These are phyloP conservation scores for Aspergillus sp. DNA, from an alignment of 2,329 filamentous ascomycete species.

Conservation along the genomic window DNA sequence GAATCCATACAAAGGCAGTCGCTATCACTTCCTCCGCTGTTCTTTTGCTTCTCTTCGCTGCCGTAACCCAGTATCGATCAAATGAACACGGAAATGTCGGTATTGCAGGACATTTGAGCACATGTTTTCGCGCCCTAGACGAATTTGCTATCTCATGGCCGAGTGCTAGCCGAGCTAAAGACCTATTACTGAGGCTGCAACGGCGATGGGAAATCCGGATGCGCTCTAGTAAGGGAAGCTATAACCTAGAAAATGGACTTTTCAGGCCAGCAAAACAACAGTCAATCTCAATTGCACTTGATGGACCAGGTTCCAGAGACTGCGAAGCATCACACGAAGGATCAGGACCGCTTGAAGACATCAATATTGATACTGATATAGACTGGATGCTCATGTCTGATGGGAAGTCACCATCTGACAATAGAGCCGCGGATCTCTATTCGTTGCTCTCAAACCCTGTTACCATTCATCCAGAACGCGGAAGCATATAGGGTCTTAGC, in stretches of 20 bases:
- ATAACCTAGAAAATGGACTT: not conserved
- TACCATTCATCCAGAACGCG: not conserved
- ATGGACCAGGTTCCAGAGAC: not conserved
- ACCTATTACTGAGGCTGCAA: slow-evolving; percentile 36
- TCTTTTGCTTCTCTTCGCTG: slow-evolving; percentile 35
- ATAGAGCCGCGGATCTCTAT: not conserved
- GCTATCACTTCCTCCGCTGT: slow-evolving; percentile 45
- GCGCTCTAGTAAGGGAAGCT: not conserved
- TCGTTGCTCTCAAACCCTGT: not conserved
- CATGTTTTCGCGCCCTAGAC: slow-evolving; percentile 43
- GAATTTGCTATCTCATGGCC: slow-evolving; percentile 40
- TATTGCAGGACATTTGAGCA: slow-evolving; percentile 32
- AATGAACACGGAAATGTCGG: slow-evolving; percentile 22
- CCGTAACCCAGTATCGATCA: slow-evolving; percentile 14
- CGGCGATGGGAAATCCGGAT: slow-evolving; percentile 30
- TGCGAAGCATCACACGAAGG: not conserved
- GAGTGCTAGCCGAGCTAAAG: slow-evolving; percentile 39
- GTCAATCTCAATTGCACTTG: not conserved
- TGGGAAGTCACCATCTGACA: not conserved
- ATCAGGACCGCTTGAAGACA: not conserved
- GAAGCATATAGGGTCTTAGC: not conserved
- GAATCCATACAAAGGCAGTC: slow-evolving; percentile 43
- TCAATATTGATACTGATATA: not conserved
- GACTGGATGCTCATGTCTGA: slow-evolving; percentile 5
- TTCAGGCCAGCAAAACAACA: not conserved